Percentiles rank a stretch among this genome's conserved stretches.
These are phyloP conservation scores for Nelumbo lutea DNA, from an alignment of 164 flowering plant species.

Conservation along the genomic window DNA sequence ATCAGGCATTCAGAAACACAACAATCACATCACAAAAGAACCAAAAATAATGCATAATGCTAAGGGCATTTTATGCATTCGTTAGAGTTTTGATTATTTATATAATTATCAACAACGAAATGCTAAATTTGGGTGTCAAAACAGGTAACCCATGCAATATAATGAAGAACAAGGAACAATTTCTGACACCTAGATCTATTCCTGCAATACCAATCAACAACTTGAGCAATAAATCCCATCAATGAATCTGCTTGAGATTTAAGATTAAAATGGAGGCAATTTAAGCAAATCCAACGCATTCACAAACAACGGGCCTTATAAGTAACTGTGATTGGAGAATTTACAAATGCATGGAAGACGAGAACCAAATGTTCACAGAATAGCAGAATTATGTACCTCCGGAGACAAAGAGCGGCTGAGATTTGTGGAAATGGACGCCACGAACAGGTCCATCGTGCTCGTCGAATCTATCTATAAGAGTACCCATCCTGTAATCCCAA, in stretches of 20 bases:
- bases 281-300: neutral
- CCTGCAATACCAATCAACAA: neutral
- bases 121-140: neutral
- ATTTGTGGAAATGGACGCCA: conserved; percentile 36
- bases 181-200: neutral
- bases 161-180: neutral
- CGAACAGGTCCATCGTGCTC: conserved; percentile 43
- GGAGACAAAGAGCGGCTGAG: conserved; percentile 37
- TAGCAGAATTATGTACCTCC: conserved; percentile 23
- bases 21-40: neutral
- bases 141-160: neutral
- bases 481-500: conserved; percentile 43
- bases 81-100: neutral
- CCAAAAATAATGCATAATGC: neutral
- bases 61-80: neutral
- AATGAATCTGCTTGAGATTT: neutral
- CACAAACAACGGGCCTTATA: neutral
- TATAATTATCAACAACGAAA: neutral
- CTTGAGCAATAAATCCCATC: neutral
- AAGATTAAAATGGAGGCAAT: neutral
- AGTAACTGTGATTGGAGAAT: neutral
- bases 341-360: neutral
- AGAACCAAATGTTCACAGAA: neutral
- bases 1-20: neutral
- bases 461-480: conserved; percentile 36